Conservation (phyloP, 179 eudicot species). For the Spinacia oleracea region DNA sequence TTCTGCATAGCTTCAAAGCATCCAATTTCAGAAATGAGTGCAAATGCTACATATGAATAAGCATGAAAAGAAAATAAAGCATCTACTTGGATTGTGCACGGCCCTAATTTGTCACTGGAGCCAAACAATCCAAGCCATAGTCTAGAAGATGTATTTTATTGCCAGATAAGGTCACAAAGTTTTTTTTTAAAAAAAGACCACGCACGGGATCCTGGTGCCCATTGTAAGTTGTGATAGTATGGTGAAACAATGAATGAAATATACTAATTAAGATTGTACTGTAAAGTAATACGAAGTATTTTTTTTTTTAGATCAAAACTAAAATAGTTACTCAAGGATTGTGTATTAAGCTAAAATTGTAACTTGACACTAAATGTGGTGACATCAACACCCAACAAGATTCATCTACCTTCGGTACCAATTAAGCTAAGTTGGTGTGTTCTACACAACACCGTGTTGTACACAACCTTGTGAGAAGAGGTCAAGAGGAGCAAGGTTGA, state of each 20-base stretch:
- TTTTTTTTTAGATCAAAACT: too few species aligned
- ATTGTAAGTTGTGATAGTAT: background rate
- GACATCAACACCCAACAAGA: too few species aligned
- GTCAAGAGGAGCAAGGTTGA: background rate
- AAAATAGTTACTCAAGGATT: too few species aligned
- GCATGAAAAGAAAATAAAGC: conserved; percentile 26
- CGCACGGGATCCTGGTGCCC: background rate
- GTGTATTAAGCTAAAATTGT: too few species aligned
- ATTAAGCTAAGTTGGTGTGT: background rate
- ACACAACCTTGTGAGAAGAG: background rate
- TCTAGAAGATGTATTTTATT: background rate
- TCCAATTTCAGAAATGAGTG: conserved; percentile 37
- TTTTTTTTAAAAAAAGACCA: too few species aligned
- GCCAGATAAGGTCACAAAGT: background rate
- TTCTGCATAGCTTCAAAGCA: conserved; percentile 67
- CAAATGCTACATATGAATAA: conserved; percentile 18
- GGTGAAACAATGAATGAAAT: background rate
- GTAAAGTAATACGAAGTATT: too few species aligned
- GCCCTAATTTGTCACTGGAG: background rate
- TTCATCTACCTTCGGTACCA: too few species aligned
- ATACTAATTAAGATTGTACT: too few species aligned
- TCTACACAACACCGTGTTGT: background rate
- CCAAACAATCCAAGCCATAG: background rate
- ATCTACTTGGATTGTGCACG: conserved; percentile 1
- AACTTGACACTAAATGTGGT: background rate